phyloP scores from a whole-genome alignment of 1,284 basidiomycete genomes.

The Apiotrichum domesticum region DNA sequence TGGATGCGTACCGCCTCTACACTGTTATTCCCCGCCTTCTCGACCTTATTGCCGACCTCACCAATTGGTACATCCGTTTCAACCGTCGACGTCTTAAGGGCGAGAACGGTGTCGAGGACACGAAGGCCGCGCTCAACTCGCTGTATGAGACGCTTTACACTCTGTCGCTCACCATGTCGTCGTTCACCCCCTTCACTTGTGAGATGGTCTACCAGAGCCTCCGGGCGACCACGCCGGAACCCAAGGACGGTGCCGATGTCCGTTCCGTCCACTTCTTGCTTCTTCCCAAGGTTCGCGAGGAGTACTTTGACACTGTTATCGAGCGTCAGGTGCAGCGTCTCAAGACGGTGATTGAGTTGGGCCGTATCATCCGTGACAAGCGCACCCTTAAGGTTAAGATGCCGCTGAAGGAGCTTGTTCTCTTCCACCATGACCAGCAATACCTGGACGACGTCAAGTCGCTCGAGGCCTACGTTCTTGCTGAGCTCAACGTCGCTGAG shows the following conservation, averaged over 20 bases:
- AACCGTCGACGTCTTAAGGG: constrained; percentile 95
- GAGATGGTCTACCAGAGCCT: constrained; percentile 96
- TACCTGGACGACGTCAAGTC: constrained; percentile 83
- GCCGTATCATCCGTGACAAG: constrained; percentile 81
- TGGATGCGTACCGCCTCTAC: constrained; percentile 95
- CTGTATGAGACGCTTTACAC: constrained; percentile 94
- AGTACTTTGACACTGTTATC: constrained; percentile 94
- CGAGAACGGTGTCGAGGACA: constrained; percentile 85
- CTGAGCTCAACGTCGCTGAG: constrained; percentile 92
- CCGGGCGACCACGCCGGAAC: constrained; percentile 71
- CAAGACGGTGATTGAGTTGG: constrained; percentile 90
- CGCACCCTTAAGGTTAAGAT: constrained; percentile 79
- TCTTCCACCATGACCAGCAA: constrained; percentile 83
- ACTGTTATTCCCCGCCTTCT: constrained; percentile 93
- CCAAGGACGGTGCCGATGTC: constrained; percentile 64
- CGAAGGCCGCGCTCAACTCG: constrained; percentile 83
- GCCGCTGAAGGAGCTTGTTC: constrained; percentile 84
- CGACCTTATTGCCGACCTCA: constrained; percentile 90
- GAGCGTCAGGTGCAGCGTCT: constrained; percentile 92
- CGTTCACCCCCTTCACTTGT: constrained; percentile 96
- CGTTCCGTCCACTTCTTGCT: constrained; percentile 93
- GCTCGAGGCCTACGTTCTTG: constrained; percentile 82
- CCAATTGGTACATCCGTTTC: constrained; percentile 99
- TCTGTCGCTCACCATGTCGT: constrained; percentile 91
- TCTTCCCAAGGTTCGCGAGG: constrained; percentile 88